Conservation (phyloP, 2,329 filamentous ascomycete genomes). For the Penicillium sp. region DNA sequence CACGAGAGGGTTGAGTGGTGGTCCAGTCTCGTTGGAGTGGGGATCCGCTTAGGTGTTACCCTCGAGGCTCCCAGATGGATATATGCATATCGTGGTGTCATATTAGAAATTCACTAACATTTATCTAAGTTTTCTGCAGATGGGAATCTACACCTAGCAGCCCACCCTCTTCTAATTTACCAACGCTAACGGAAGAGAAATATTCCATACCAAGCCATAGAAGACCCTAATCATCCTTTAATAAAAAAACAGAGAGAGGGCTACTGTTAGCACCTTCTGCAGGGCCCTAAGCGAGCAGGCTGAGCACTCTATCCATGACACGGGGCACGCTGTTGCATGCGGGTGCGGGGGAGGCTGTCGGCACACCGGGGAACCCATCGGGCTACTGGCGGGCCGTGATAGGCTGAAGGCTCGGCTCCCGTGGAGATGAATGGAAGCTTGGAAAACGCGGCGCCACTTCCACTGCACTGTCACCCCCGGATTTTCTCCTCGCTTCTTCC, state of each 20-base stretch:
- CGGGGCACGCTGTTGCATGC: neutral
- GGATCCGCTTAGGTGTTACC: conserved; percentile 2
- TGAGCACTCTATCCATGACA: neutral
- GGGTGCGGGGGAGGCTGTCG: neutral
- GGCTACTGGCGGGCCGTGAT: conserved; percentile 13
- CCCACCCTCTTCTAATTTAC: no score
- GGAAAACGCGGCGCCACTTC: neutral
- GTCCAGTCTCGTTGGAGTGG: neutral
- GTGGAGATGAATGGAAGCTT: conserved; percentile 1
- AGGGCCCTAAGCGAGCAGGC: neutral
- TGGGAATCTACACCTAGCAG: no score
- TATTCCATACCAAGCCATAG: conserved; percentile 14
- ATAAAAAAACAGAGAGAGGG: no score
- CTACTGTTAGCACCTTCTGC: neutral
- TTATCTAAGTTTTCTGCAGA: no score
- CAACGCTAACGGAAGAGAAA: no score
- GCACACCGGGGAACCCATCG: conserved; percentile 9
- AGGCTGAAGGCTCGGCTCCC: conserved; percentile 7
- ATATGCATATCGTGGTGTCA: no score
- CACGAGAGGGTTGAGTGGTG: conserved; percentile 12
- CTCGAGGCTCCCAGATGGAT: conserved; percentile 32
- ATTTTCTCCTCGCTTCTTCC: conserved; percentile 1
- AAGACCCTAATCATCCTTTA: no score
- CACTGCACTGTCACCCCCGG: neutral
- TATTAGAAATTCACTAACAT: no score